Percentiles rank a stretch among this genome's conserved stretches.
phyloP scores from a whole-genome alignment of 73 alveolate genomes.

The Symbiodinium natans region DNA sequence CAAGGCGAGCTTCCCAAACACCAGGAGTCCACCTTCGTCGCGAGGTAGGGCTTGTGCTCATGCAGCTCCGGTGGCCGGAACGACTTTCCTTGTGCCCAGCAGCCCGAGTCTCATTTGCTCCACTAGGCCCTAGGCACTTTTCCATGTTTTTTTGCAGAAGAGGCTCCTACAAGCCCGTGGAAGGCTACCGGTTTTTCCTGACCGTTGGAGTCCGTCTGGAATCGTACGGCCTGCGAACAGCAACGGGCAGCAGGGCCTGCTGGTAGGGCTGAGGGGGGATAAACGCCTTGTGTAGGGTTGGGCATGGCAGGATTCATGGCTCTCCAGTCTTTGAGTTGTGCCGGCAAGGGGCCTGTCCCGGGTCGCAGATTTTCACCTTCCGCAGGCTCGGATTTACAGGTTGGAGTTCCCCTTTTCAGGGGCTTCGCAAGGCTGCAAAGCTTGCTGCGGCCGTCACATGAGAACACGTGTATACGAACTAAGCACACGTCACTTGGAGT shows the following conservation, averaged over 20 bases:
- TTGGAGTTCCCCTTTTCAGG: background rate
- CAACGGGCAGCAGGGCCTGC: no score
- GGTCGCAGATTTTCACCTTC: slow-evolving; percentile 89
- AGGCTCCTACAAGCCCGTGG: slow-evolving; percentile 58
- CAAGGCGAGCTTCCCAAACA: slow-evolving; percentile 60
- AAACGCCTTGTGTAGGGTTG: no score
- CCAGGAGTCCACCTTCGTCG: slow-evolving; percentile 91
- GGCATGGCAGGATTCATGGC: no score
- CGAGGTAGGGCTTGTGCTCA: slow-evolving; percentile 65
- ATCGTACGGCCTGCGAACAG: slow-evolving; percentile 72
- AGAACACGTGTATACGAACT: no score
- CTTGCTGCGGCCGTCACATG: no score
- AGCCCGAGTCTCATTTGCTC: no score
- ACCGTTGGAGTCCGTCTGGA: slow-evolving; percentile 83
- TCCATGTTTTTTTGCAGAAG: background rate
- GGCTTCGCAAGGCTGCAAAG: background rate
- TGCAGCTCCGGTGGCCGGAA: slow-evolving; percentile 92
- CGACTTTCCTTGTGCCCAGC: slow-evolving; percentile 39
- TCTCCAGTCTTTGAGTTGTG: no score
- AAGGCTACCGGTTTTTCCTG: slow-evolving; percentile 59
- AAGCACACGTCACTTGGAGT: no score
- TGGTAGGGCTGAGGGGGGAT: no score
- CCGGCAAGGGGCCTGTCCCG: slow-evolving; percentile 87
- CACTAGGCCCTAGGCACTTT: no score
- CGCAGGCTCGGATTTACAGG: background rate